These are phyloP conservation scores for Tubosaeta sp. DNA, from an alignment of 768 basidiomycete species.

Conservation along the genomic window DNA sequence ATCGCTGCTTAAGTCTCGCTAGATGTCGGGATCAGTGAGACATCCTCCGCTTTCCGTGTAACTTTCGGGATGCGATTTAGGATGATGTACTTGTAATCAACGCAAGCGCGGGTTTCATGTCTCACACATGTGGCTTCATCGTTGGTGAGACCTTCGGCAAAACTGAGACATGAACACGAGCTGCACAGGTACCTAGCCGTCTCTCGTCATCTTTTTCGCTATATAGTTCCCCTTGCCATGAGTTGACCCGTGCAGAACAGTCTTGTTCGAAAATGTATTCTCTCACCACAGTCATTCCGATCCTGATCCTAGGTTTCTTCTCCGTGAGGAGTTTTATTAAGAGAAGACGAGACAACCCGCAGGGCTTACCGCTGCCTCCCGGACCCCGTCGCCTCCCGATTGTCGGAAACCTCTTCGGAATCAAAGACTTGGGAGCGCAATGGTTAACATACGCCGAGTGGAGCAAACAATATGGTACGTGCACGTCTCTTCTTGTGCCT, in stretches of 20 bases:
- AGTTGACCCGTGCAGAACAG: not conserved
- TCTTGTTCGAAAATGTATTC: not conserved
- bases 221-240: not conserved
- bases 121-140: constrained; percentile 1
- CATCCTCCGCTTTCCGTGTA: not conserved
- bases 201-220: constrained; percentile 1
- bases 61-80: not conserved
- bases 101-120: not conserved
- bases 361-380: constrained; percentile 33
- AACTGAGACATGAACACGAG: constrained; percentile 10
- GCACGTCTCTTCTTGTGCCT: not conserved
- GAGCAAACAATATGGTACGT: constrained; percentile 39
- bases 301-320: constrained; percentile 1
- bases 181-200: not conserved
- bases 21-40: constrained; percentile 4
- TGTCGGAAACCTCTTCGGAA: constrained; percentile 42
- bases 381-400: constrained; percentile 40
- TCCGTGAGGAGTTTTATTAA: constrained; percentile 1
- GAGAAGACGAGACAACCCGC: constrained; percentile 12
- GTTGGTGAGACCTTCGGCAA: not conserved
- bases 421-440: constrained; percentile 33
- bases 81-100: not conserved
- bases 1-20: constrained; percentile 14
- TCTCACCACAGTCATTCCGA: constrained; percentile 3
- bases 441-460: constrained; percentile 41